Percentiles rank a stretch among this genome's conserved stretches.
Conservation (phyloP, 1,284 basidiomycete species). For the Mycosarcoma mackinlayi region DNA sequence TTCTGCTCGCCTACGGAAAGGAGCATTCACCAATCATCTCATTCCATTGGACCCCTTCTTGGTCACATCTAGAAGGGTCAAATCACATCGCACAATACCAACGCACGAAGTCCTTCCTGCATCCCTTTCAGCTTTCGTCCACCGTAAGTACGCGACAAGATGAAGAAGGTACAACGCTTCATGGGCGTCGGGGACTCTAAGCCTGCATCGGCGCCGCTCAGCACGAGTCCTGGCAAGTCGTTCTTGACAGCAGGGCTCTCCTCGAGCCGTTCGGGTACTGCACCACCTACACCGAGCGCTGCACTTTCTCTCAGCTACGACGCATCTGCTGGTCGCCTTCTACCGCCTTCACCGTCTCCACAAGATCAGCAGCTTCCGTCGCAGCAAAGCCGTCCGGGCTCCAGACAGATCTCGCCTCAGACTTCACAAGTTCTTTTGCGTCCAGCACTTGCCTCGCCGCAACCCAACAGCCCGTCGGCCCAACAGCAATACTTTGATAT, state of each 20-base stretch:
- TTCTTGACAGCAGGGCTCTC: slow-evolving; percentile 7
- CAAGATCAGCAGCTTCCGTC: slow-evolving; percentile 6
- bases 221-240: slow-evolving; percentile 23
- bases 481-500: slow-evolving; percentile 49
- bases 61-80: too few relatives aligned
- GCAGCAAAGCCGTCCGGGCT: slow-evolving; percentile 12
- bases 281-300: slow-evolving; percentile 2
- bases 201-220: slow-evolving; percentile 40
- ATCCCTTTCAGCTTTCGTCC: not conserved
- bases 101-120: not conserved
- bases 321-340: slow-evolving; percentile 6
- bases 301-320: slow-evolving; percentile 7
- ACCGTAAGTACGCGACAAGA: not conserved
- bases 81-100: too few relatives aligned
- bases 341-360: slow-evolving; percentile 20
- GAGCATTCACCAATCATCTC: too few relatives aligned
- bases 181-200: slow-evolving; percentile 48
- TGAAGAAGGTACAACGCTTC: slow-evolving; percentile 46
- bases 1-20: too few relatives aligned
- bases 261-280: slow-evolving; percentile 2
- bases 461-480: slow-evolving; percentile 25
- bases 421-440: slow-evolving; percentile 23
- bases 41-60: too few relatives aligned
- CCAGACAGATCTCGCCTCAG: slow-evolving; percentile 28
- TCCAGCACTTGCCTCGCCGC: slow-evolving; percentile 22